Percentiles rank a stretch among this genome's conserved stretches.
Evolutionary conservation across 129 eudicot genomes (phyloP).

Genomic region (Flaveria trinervia): DNA sequence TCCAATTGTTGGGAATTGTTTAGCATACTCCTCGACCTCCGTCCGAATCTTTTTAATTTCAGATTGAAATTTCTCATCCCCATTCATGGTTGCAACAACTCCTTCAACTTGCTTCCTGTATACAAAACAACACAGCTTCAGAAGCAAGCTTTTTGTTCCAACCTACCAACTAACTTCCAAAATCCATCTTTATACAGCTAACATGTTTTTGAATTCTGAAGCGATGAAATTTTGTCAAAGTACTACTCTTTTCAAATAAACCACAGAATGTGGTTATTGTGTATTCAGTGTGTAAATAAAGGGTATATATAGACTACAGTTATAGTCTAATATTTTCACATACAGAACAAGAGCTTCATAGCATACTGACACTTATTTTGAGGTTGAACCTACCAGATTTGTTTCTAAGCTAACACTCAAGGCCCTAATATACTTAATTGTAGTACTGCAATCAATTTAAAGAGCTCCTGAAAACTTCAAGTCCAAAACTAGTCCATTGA

Average conservation of each 20-base stretch:
- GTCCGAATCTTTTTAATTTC: constrained; percentile 82
- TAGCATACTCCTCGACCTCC: constrained; percentile 84
- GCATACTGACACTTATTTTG: neutral
- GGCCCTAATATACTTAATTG: neutral
- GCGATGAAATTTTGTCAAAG: neutral
- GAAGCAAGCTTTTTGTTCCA: neutral
- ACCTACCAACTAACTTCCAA: too few species aligned
- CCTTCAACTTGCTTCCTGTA: constrained; percentile 94
- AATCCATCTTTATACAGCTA: too few species aligned
- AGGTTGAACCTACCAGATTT: constrained; percentile 2
- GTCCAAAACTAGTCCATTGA: neutral
- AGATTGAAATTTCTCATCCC: constrained; percentile 38
- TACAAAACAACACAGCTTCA: constrained; percentile 3
- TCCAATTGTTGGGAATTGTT: constrained; percentile 95
- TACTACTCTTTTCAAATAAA: neutral
- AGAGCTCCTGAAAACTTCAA: neutral
- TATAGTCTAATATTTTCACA: too few species aligned
- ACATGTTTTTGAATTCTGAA: too few species aligned
- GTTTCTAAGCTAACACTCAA: neutral
- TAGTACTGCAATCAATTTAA: neutral
- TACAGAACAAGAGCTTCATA: neutral
- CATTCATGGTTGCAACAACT: constrained; percentile 51
- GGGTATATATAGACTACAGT: too few species aligned
- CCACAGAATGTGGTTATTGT: too few species aligned
- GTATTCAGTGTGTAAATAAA: too few species aligned